Evolutionary conservation across 306 rosid species (phyloP), one percentile per base, ranked within the genome.

Genomic region (Cucumis hystrix): DNA sequence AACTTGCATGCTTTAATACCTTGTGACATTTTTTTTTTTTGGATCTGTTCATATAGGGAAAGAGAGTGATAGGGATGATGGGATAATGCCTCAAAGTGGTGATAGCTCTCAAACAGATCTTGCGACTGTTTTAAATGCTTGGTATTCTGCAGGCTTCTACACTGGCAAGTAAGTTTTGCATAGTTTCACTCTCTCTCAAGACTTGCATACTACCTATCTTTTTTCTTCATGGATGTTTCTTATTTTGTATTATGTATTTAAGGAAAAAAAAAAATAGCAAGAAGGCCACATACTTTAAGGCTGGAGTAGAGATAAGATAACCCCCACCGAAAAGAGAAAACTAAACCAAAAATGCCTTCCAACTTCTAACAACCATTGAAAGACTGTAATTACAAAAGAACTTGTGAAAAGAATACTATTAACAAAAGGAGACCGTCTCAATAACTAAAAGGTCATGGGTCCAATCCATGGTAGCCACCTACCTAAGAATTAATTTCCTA

Each of bases 121-220:
- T 58, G 55, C 84, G 64, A 87, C 49, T 55, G 87, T 94, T 80
- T 82, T 91, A 64, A 88, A 87, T 84, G 98, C 98, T 56, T 93
- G 98, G 98, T 93, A 88, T 88, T 88, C 92, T 45, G 97, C 98
- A 39, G 98, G 98, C 83, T 85, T 93, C 83, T 65, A 79, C 85
- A 91, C 96, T 73, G 97, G 96, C 82, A 90, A 90, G 97, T 91
- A 89, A 30, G 62, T 52, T 51, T 30, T 52, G 21, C 45, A 7
- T 39, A 30, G 41, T 66, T 47, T 66, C 72, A 21, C 2, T 39
- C 45, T 18, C 20, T 9, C 52, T 66, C 45, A 64, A 39, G 28
- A 66, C 30, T 18, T 66, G 21, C 51, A 17, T 65, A 1, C 15
- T 66, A 39, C 37, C 4, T 9, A 18, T 66, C 9, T 52, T 18